A percentile compares a stretch with the other conserved stretches of the same genome.
These are phyloP conservation scores for Clitocybe nebularis DNA, from an alignment of 1,284 basidiomycete genomes.

Conservation along the genomic window DNA sequence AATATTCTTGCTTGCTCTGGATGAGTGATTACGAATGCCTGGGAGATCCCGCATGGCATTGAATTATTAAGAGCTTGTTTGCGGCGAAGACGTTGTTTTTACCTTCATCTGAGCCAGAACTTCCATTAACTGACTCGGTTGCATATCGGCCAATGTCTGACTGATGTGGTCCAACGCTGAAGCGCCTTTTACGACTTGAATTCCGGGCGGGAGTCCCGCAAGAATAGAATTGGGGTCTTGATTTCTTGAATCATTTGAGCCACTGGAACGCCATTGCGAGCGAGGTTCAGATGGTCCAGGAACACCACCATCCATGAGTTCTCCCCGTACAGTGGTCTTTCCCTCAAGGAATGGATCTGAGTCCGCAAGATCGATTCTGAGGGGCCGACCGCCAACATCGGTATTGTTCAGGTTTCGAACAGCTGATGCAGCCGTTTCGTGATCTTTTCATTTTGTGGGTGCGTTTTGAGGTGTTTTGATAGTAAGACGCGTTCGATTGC, in stretches of 20 bases:
- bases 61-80: too few species aligned
- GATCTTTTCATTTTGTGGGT: constrained; percentile 52
- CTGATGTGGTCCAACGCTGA: constrained; percentile 84
- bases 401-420: constrained; percentile 85
- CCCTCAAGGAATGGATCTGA: constrained; percentile 58
- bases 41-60: too few species aligned
- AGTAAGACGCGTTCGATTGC: constrained; percentile 7
- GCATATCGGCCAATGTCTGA: constrained; percentile 82
- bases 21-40: constrained; percentile 88
- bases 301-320: constrained; percentile 55
- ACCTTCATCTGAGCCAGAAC: constrained; percentile 99
- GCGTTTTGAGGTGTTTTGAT: constrained; percentile 10
- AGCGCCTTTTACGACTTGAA: constrained; percentile 71
- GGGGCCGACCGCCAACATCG: constrained; percentile 77
- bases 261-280: constrained; percentile 49
- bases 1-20: constrained; percentile 87
- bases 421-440: constrained; percentile 82
- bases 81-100: constrained; percentile 20
- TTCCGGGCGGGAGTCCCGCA: constrained; percentile 71
- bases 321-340: constrained; percentile 65
- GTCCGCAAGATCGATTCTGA: constrained; percentile 77
- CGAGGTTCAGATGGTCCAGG: constrained; percentile 45
- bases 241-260: constrained; percentile 24
- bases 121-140: constrained; percentile 85
- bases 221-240: constrained; percentile 55